Evolutionary conservation across 306 rosid genomes (phyloP).

Genomic region (Lablab purpureus): DNA sequence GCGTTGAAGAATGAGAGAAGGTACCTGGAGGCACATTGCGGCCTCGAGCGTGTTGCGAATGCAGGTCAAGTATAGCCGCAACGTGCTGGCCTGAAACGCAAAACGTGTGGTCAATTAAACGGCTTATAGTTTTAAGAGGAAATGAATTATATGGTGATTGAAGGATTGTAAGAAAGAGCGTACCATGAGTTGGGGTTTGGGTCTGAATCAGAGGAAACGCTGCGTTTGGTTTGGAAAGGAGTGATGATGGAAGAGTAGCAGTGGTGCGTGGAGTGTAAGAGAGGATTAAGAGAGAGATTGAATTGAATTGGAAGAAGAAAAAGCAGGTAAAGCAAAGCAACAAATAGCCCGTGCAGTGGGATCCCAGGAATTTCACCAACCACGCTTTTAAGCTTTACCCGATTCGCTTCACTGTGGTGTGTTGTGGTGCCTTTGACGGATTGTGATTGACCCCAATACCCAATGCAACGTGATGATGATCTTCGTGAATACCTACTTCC

Average conservation of each 20-base stretch:
- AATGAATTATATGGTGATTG: neutral
- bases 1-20: neutral
- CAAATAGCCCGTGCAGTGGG: neutral
- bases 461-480: neutral
- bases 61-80: conserved; percentile 83
- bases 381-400: neutral
- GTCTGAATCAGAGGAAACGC: neutral
- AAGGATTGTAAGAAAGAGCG: neutral
- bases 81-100: conserved; percentile 63
- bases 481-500: neutral
- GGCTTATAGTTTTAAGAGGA: neutral
- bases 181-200: conserved; percentile 6
- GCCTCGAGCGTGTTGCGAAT: conserved; percentile 93
- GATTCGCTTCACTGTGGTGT: neutral
- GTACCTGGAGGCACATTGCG: conserved; percentile 95
- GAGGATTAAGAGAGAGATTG: neutral
- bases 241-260: neutral
- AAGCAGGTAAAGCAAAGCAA: neutral
- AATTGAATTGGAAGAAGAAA: neutral
- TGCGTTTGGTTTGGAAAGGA: neutral
- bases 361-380: conserved; percentile 13
- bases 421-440: neutral
- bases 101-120: neutral
- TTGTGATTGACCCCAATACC: neutral
- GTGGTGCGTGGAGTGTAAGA: conserved; percentile 8